Evolutionary conservation across 2,329 filamentous ascomycete species (phyloP).

Genomic region (Fusarium penzigii): DNA sequence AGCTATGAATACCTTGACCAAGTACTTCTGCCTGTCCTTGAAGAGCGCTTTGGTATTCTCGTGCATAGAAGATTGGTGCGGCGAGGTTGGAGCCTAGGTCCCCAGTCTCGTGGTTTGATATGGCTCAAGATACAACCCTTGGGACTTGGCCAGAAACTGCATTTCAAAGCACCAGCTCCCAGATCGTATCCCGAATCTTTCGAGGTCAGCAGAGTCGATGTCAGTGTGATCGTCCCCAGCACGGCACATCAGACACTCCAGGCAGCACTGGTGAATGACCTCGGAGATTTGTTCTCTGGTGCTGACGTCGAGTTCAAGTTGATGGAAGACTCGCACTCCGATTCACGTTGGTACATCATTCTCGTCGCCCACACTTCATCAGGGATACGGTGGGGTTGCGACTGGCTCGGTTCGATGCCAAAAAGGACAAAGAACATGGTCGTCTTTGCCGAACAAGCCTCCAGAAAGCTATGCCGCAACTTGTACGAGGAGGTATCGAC

Average conservation of each 20-base stretch:
- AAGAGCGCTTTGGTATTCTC: conserved; percentile 49
- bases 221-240: conserved; percentile 51
- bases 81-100: conserved; percentile 55
- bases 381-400: conserved; percentile 51
- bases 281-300: conserved; percentile 45
- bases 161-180: conserved; percentile 30
- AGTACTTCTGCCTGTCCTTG: conserved; percentile 56
- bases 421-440: conserved; percentile 38
- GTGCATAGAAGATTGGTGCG: conserved; percentile 46
- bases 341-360: conserved; percentile 55
- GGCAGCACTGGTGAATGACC: conserved; percentile 39
- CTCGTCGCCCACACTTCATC: conserved; percentile 53
- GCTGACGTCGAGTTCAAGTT: conserved; percentile 47
- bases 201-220: conserved; percentile 48
- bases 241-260: conserved; percentile 45
- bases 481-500: conserved; percentile 47
- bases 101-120: conserved; percentile 42
- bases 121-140: conserved; percentile 43
- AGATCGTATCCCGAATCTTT: conserved; percentile 29
- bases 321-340: conserved; percentile 52
- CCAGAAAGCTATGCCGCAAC: conserved; percentile 45
- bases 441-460: conserved; percentile 41
- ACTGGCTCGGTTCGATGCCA: conserved; percentile 43
- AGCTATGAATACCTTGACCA: conserved; percentile 66
- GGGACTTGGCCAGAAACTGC: conserved; percentile 37